A percentile compares a stretch with the other conserved stretches of the same genome.
These are phyloP conservation scores for Acaromyces ingoldii DNA, from an alignment of 1,284 basidiomycete species.

Conservation along the genomic window DNA sequence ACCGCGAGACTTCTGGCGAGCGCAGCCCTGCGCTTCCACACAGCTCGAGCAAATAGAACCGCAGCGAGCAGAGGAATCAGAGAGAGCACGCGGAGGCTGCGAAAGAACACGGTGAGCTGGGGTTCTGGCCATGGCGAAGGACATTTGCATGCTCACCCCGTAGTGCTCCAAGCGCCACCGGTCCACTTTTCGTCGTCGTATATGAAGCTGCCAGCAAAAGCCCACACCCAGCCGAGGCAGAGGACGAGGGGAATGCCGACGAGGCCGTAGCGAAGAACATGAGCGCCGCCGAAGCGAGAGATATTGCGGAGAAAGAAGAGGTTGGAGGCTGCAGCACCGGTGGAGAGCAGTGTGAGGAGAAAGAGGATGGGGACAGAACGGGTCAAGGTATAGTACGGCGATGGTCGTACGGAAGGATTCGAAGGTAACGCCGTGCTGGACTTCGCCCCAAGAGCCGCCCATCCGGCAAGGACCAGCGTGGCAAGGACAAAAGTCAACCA, in stretches of 20 bases:
- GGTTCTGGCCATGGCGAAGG: not conserved
- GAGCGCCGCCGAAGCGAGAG: constrained; percentile 24
- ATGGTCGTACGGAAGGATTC: constrained; percentile 31
- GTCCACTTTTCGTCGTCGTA: constrained; percentile 66
- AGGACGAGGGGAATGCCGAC: constrained; percentile 65
- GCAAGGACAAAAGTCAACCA: constrained; percentile 22
- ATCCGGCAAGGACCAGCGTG: constrained; percentile 23
- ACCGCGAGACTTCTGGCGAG: constrained; percentile 63
- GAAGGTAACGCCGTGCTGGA: constrained; percentile 15
- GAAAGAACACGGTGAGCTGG: not conserved
- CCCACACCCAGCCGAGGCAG: constrained; percentile 76
- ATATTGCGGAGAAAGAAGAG: constrained; percentile 32
- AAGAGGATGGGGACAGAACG: constrained; percentile 79
- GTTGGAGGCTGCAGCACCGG: constrained; percentile 70
- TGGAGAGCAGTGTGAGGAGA: constrained; percentile 69
- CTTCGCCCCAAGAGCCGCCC: constrained; percentile 11
- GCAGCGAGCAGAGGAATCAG: constrained; percentile 69
- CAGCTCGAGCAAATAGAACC: constrained; percentile 65
- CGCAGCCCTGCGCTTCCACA: constrained; percentile 63
- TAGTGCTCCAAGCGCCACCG: constrained; percentile 69
- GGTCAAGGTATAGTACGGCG: constrained; percentile 58
- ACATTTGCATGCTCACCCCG: constrained; percentile 61
- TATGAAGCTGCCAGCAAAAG: constrained; percentile 83
- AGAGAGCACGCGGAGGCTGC: constrained; percentile 69
- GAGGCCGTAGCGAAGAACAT: constrained; percentile 27